Base-by-base conservation (phyloP, 75 land plant species). In the Picea glauca region DNA sequence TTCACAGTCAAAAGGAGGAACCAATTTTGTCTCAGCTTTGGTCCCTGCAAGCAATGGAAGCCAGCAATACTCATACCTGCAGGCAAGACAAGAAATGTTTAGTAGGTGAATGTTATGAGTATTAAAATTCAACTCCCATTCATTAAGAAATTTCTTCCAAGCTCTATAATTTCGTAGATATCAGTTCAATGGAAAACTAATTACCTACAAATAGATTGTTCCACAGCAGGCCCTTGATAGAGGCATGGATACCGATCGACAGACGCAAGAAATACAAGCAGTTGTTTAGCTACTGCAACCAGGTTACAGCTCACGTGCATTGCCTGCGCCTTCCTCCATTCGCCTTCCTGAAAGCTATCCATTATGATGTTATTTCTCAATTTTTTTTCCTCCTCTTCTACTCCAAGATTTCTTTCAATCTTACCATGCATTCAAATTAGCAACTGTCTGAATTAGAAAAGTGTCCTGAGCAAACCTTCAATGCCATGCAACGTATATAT, bases 261-360 rank as follows among this genome's bases (percentile, higher is more conserved):
- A 77, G 21, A 62, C 3, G 75, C 84, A 8, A 82, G 83, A 60
- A 83, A 80, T 4, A 26, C 33, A 35, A 83, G 84, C 58, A 72
- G 62, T 38, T 72, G 15, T 40, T 81, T 72, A 13, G 83, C 83
- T 5, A 65, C 76, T 8, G 83, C 31, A 33, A 80, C 59, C 21
- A 80, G 77, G 54, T 70, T 23, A 0, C 65, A 75, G 60, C 85
- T 82, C 57, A 88, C 79, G 11, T 1, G 76, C 50, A 88, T 86
- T 60, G 83, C 79, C 73, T 91, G 93, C 0, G 93, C 90, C 75
- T 84, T 85, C 35, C 30, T 26, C 93, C 93, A 91, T 74, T 88
- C 90, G 0, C 61, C 20, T 63, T 88, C 87, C 61, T 91, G 93
- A 5, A 76, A 32, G 58, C 57, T 75, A 33, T 84, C 85, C 88